These are phyloP conservation scores for Magnaporthiopsis rhizophila DNA, from an alignment of 2,329 filamentous ascomycete species.

Conservation along the genomic window DNA sequence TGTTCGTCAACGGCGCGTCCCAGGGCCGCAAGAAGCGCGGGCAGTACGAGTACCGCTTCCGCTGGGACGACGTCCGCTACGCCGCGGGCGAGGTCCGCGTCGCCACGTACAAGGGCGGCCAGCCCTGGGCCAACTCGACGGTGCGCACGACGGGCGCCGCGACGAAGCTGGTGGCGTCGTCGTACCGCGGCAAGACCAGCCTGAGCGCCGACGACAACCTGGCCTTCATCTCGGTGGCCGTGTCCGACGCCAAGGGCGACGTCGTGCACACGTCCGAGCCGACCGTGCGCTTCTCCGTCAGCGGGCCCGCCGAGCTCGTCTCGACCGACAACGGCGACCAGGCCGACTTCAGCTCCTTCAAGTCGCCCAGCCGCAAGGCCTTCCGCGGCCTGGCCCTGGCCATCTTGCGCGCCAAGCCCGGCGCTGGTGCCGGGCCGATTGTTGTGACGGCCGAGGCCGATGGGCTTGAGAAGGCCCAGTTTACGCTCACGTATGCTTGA, in stretches of 20 bases:
- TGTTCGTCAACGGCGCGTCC: conserved; percentile 43
- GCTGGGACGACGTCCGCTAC: conserved; percentile 44
- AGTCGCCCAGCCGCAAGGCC: conserved; percentile 28
- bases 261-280: conserved; percentile 34
- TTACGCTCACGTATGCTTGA: conserved; percentile 6
- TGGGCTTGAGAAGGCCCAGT: conserved; percentile 9
- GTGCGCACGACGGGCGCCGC: conserved; percentile 33
- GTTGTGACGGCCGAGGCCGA: conserved; percentile 12
- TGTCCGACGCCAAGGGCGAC: conserved; percentile 35
- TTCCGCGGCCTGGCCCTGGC: conserved; percentile 32
- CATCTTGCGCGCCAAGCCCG: conserved; percentile 24
- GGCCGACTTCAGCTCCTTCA: conserved; percentile 34
- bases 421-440: conserved; percentile 15
- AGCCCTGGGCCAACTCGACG: conserved; percentile 35
- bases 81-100: conserved; percentile 38
- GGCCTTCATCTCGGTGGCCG: conserved; percentile 34
- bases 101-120: conserved; percentile 38
- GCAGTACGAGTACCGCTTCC: conserved; percentile 36
- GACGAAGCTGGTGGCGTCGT: conserved; percentile 26
- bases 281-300: conserved; percentile 33
- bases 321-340: conserved; percentile 45
- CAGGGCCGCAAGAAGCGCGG: conserved; percentile 30
- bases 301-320: conserved; percentile 35
- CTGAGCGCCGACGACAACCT: conserved; percentile 34
- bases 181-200: conserved; percentile 26